Evolutionary conservation across 441 rosid genomes (phyloP).

Genomic region (Syzygium malaccense): DNA sequence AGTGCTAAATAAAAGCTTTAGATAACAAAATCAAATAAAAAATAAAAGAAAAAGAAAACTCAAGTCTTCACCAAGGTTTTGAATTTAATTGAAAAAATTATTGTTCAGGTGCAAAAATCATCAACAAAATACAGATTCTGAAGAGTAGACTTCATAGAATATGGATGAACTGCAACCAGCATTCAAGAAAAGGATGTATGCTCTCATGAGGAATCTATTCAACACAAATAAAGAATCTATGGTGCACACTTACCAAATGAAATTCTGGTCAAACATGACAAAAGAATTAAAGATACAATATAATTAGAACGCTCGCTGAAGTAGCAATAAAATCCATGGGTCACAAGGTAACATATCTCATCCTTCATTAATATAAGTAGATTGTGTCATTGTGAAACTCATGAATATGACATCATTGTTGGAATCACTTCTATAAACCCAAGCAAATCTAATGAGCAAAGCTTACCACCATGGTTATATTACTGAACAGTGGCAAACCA

Average conservation of each 20-base stretch:
- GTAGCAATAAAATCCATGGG: background rate
- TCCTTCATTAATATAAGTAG: background rate
- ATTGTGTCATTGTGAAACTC: background rate
- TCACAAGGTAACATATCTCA: background rate
- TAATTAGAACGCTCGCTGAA: background rate
- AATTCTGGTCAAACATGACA: background rate
- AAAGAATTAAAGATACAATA: background rate
- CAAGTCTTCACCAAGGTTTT: background rate
- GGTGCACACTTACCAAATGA: background rate
- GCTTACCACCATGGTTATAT: conserved; percentile 66
- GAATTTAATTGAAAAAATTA: background rate
- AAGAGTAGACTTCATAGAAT: background rate
- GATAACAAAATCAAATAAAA: background rate
- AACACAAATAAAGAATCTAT: background rate
- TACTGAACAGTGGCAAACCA: conserved; percentile 78
- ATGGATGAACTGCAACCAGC: background rate
- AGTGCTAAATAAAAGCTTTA: background rate
- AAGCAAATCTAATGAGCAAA: background rate
- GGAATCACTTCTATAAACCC: background rate
- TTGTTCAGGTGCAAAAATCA: background rate
- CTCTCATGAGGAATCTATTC: background rate
- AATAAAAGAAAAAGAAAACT: background rate
- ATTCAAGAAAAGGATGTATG: background rate
- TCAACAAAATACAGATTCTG: background rate
- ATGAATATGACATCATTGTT: background rate